These are phyloP conservation scores for Solanum aculeatissimum DNA, from an alignment of 305 asterid genomes.

Conservation along the genomic window DNA sequence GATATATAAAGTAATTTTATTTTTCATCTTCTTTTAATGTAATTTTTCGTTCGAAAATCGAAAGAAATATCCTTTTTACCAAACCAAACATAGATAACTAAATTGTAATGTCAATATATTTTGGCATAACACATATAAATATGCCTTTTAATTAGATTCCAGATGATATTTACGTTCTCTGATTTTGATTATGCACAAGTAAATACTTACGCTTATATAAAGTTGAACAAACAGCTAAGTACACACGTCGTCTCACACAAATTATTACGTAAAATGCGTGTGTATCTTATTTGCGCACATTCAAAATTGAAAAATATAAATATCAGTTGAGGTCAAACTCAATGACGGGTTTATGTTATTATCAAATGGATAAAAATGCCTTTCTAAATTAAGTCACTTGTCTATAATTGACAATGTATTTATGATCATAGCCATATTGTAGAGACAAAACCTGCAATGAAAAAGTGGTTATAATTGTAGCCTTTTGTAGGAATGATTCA, in stretches of 20 bases:
- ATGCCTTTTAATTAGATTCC: too few relatives aligned
- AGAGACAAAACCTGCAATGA: background rate
- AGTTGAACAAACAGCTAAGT: background rate
- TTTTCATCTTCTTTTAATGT: background rate
- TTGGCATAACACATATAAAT: background rate
- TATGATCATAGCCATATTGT: background rate
- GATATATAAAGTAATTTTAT: background rate
- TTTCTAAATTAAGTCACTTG: background rate
- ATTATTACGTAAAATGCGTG: background rate
- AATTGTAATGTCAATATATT: background rate
- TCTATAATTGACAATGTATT: background rate
- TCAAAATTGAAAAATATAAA: background rate
- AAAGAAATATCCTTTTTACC: background rate
- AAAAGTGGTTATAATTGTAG: background rate
- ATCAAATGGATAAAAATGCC: background rate
- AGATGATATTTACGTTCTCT: background rate
- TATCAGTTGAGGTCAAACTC: background rate
- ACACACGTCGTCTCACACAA: background rate
- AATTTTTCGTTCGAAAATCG: background rate
- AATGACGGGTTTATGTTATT: background rate
- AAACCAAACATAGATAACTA: background rate
- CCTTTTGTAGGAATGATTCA: background rate
- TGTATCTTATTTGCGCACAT: too few relatives aligned
- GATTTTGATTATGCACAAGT: rapidly evolving
- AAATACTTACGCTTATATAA: background rate